A percentile compares a stretch with the other conserved stretches of the same genome.
These are phyloP conservation scores for Penicillium cosmopolitanum DNA, from an alignment of 495 filamentous ascomycete species.

Conservation along the genomic window DNA sequence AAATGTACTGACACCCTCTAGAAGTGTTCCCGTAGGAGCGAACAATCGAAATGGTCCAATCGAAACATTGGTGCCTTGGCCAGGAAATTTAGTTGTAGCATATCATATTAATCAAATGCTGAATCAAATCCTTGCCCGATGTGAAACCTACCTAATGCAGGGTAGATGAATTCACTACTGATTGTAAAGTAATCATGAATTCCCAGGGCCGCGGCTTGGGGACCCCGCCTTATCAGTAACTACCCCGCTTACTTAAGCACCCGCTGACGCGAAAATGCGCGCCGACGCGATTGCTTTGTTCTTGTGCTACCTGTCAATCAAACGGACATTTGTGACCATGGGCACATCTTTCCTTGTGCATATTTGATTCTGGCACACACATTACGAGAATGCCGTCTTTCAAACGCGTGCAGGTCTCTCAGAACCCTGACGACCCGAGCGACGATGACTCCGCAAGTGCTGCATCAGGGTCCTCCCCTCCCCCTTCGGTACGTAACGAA, in stretches of 20 bases:
- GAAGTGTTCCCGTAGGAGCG: background rate
- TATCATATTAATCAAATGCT: background rate
- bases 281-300: conserved; percentile 13
- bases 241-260: conserved; percentile 15
- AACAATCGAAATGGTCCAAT: background rate
- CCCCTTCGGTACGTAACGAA: conserved; percentile 45
- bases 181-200: background rate
- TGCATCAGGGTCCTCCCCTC: conserved; percentile 43
- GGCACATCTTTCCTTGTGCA: conserved; percentile 2
- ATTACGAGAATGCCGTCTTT: conserved; percentile 38
- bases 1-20: background rate
- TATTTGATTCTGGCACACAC: background rate
- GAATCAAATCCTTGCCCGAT: background rate
- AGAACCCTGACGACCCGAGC: conserved; percentile 51
- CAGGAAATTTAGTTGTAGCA: background rate
- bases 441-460: conserved; percentile 36
- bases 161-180: too few species aligned
- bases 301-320: background rate
- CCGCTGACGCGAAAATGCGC: conserved; percentile 19
- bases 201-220: background rate
- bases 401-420: conserved; percentile 51
- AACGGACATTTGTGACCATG: conserved; percentile 10
- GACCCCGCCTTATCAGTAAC: background rate
- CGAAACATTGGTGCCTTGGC: background rate
- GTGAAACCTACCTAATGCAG: background rate